Conservation (phyloP, 352 stramenopile species). For the Pythium sukuiense region DNA sequence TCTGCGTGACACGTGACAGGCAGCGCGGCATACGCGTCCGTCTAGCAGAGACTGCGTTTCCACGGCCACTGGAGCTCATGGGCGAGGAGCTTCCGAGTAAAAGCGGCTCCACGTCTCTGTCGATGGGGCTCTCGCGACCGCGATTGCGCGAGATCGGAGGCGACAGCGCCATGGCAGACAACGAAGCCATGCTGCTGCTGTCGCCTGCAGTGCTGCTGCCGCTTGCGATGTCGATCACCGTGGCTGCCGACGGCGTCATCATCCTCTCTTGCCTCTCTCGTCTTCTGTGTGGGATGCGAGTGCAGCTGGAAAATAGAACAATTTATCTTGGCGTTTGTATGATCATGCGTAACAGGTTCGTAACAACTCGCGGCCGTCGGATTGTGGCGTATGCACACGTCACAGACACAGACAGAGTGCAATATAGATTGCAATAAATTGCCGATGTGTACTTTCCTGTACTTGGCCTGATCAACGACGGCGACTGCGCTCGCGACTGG, state of each 20-base stretch:
- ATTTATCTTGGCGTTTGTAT: not conserved
- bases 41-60: not conserved
- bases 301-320: not conserved
- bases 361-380: not conserved
- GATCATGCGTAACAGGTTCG: not conserved
- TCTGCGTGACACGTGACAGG: conserved; percentile 3
- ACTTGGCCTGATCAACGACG: not conserved
- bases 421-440: conserved; percentile 5
- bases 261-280: not conserved
- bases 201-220: not conserved
- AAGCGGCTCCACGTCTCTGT: conserved; percentile 19
- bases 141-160: conserved; percentile 1
- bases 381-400: not conserved
- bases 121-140: conserved; percentile 11
- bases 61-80: not conserved
- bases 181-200: conserved; percentile 4
- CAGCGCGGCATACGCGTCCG: not conserved
- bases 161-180: conserved; percentile 1
- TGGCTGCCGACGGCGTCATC: conserved; percentile 5
- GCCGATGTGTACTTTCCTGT: not conserved
- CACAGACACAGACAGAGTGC: not conserved
- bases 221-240: conserved; percentile 13
- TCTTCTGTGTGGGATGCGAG: not conserved
- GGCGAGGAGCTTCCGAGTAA: not conserved
- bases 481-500: conserved; percentile 16